These are phyloP conservation scores for Boletus vermiculosoides DNA, from an alignment of 768 basidiomycete genomes.

Conservation along the genomic window DNA sequence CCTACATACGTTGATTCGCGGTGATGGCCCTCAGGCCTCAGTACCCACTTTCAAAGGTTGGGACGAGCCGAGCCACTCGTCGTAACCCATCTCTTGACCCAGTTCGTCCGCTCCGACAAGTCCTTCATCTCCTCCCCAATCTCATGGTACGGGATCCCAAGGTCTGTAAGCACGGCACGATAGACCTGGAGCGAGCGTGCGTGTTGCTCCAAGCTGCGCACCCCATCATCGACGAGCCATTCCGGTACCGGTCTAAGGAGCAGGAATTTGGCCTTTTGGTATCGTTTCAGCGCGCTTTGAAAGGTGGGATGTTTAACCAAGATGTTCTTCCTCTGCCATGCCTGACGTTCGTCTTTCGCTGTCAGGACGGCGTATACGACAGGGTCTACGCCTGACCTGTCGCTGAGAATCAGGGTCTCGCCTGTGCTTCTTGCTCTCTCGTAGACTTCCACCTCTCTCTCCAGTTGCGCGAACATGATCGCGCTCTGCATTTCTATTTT, in stretches of 20 bases:
- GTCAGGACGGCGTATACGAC: constrained; percentile 59
- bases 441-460: constrained; percentile 37
- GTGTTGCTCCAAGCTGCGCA: constrained; percentile 54
- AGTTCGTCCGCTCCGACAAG: constrained; percentile 29
- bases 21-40: neutral
- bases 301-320: constrained; percentile 42
- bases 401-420: constrained; percentile 46
- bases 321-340: constrained; percentile 30
- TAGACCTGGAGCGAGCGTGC: constrained; percentile 40
- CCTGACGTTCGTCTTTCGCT: constrained; percentile 38
- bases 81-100: constrained; percentile 18
- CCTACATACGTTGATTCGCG: neutral
- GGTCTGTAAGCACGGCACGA: constrained; percentile 37
- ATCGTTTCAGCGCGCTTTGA: constrained; percentile 40
- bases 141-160: constrained; percentile 44
- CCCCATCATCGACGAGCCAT: constrained; percentile 65
- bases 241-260: constrained; percentile 54
- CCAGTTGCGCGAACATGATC: constrained; percentile 57
- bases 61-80: constrained; percentile 2
- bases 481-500: constrained; percentile 59
- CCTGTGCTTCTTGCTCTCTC: constrained; percentile 13
- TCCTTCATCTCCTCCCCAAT: constrained; percentile 46
- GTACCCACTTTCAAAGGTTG: constrained; percentile 4
- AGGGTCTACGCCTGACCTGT: constrained; percentile 65
- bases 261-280: constrained; percentile 49